Percentiles rank a stretch among this genome's conserved stretches.
Evolutionary conservation across 2,329 filamentous ascomycete species (phyloP).

Genomic region (Boeremia lycopersici): DNA sequence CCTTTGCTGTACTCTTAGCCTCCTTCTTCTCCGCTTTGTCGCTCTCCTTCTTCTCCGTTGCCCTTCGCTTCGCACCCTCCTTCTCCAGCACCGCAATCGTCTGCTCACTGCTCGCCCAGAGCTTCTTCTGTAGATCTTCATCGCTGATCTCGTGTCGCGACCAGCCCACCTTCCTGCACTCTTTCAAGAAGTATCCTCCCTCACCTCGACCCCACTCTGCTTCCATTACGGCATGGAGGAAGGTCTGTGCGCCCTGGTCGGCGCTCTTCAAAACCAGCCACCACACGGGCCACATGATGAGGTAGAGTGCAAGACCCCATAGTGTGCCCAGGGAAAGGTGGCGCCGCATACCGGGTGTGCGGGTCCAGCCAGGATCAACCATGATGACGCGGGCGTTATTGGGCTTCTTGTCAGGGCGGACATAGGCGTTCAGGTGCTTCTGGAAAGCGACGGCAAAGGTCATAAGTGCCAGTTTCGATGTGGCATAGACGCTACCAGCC

Average conservation of each 20-base stretch:
- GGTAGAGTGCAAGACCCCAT: slow-evolving; percentile 77
- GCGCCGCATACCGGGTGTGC: slow-evolving; percentile 84
- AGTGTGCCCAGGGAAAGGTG: slow-evolving; percentile 88
- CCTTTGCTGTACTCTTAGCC: slow-evolving; percentile 27
- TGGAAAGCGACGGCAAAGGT: slow-evolving; percentile 90
- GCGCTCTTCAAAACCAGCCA: slow-evolving; percentile 91
- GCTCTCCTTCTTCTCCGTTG: slow-evolving; percentile 61
- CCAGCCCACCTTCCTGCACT: slow-evolving; percentile 79
- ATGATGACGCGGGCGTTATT: slow-evolving; percentile 84
- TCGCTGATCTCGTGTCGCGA: slow-evolving; percentile 76
- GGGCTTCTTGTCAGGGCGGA: slow-evolving; percentile 80
- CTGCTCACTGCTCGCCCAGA: slow-evolving; percentile 85
- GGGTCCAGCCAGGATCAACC: slow-evolving; percentile 82
- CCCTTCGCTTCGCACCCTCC: slow-evolving; percentile 69
- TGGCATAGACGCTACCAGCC: slow-evolving; percentile 55
- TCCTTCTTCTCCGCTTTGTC: slow-evolving; percentile 45
- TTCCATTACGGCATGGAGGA: slow-evolving; percentile 87
- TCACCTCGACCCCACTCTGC: slow-evolving; percentile 66
- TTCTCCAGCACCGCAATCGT: slow-evolving; percentile 84
- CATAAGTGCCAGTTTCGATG: slow-evolving; percentile 74
- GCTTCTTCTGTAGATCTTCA: slow-evolving; percentile 77
- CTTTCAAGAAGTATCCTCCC: slow-evolving; percentile 82
- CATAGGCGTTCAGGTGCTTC: slow-evolving; percentile 84
- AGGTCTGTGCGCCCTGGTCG: slow-evolving; percentile 81
- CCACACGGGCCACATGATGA: slow-evolving; percentile 77